Conservation (phyloP, 176 grass and related monocot genomes). For the Areca catechu region DNA sequence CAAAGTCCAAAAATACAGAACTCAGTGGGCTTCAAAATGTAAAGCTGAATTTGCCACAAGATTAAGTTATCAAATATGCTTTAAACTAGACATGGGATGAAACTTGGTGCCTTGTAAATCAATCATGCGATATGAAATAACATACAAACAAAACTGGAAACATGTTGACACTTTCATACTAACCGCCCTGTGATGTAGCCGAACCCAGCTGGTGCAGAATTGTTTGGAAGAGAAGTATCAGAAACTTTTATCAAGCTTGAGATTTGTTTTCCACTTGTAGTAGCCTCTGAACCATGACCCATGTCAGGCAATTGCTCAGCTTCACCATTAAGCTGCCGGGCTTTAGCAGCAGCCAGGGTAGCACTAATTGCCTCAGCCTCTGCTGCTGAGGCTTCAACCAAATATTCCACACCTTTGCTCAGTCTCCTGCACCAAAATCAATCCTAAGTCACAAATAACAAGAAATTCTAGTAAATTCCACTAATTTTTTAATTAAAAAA, state of each 20-base stretch:
- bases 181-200: slow-evolving; percentile 97
- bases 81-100: no score
- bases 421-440: slow-evolving; percentile 43
- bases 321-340: slow-evolving; percentile 75
- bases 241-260: slow-evolving; percentile 69
- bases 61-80: no score
- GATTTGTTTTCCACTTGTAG: slow-evolving; percentile 45
- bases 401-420: slow-evolving; percentile 87
- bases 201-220: slow-evolving; percentile 60
- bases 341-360: slow-evolving; percentile 81
- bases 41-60: no score
- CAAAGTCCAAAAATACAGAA: not conserved
- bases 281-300: slow-evolving; percentile 36
- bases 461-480: not conserved
- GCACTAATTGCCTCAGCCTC: slow-evolving; percentile 92
- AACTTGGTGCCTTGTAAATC: no score
- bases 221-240: slow-evolving; percentile 44
- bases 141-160: no score
- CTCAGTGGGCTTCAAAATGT: no score
- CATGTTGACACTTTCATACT: slow-evolving; percentile 25
- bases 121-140: no score
- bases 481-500: no score
- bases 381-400: slow-evolving; percentile 82
- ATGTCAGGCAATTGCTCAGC: slow-evolving; percentile 31
- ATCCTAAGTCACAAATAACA: not conserved